These are phyloP conservation scores for Cladosporium sp. DNA, from an alignment of 2,329 filamentous ascomycete species.

Conservation along the genomic window DNA sequence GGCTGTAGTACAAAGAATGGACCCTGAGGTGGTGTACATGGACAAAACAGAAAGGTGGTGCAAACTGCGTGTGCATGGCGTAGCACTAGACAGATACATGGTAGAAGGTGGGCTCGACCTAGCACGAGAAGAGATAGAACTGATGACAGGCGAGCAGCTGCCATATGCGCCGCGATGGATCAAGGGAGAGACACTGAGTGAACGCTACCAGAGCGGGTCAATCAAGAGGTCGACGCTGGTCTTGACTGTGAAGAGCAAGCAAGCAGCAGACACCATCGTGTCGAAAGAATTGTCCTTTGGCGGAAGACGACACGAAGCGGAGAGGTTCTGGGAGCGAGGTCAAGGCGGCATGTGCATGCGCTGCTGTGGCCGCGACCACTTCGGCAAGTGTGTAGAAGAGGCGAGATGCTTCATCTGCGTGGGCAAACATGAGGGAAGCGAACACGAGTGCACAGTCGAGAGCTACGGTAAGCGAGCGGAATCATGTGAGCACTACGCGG, in stretches of 20 bases:
- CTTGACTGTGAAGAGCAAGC: slow-evolving; percentile 2
- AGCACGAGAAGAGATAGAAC: neutral
- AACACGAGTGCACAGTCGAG: neutral
- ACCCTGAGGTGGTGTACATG: neutral
- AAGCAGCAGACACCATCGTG: neutral
- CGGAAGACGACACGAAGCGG: neutral
- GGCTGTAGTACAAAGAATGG: neutral
- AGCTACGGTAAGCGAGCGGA: neutral
- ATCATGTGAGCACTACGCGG: neutral
- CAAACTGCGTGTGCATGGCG: neutral
- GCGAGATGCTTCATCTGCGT: neutral
- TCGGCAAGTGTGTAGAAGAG: neutral
- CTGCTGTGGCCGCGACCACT: slow-evolving; percentile 1
- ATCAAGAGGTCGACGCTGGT: slow-evolving; percentile 11
- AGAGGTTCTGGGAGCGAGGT: neutral
- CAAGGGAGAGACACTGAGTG: neutral
- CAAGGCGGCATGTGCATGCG: neutral
- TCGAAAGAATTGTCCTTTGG: neutral
- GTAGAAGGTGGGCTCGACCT: too few species aligned
- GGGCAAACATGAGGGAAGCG: neutral
- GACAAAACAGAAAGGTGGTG: neutral
- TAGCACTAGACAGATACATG: too few species aligned
- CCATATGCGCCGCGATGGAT: neutral
- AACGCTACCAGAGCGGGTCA: neutral
- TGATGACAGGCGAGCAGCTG: neutral